Base-by-base conservation (phyloP, 164 flowering plant genomes). In the Akebia trifoliata region DNA sequence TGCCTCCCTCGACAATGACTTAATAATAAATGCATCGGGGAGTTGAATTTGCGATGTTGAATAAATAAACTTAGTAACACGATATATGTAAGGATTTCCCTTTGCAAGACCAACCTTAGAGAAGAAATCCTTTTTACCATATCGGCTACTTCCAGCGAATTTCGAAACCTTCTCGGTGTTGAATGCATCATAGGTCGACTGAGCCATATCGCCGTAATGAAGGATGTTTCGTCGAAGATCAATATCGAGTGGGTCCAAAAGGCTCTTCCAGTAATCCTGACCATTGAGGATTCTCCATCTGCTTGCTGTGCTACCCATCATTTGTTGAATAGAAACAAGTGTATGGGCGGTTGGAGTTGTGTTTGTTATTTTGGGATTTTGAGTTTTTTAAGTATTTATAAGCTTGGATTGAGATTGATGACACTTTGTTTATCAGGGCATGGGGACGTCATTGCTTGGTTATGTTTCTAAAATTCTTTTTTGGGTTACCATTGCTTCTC, bases 241-340 rank as follows among this genome's bases (percentile, higher is more conserved):
- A 2, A 61, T 39, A 62, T 83, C 76, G 0, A 80, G 76, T 28
- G 96, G 95, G 10, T 83, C 79, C 8, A 85, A 38, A 0, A 85
- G 71, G 30, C 48, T 61, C 0, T 75, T 61, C 95, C 95, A 87
- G 52, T 76, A 37, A 17, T 59, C 53, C 21, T 59, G 38, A 25
- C 95, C 92, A 35, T 79, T 77, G 2, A 83, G 72, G 8, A 39
- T 24, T 63, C 54, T 60, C 95, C 89, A 85, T 57, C 64, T 62
- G 8, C 69, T 42, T 17, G 75, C 69, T 17, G 67, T 64, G 67
- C 48, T 49, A 9, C n/a, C 43, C 54, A 52, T 46, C n/a, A n/a
- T n/a, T n/a, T n/a, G n/a, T n/a, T n/a, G n/a, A n/a, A n/a, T n/a
- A n/a, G n/a, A n/a, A n/a, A n/a, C n/a, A n/a, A n/a, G n/a, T n/a